These are phyloP conservation scores for Aureobasidium lini DNA, from an alignment of 2,329 filamentous ascomycete species.

Conservation along the genomic window DNA sequence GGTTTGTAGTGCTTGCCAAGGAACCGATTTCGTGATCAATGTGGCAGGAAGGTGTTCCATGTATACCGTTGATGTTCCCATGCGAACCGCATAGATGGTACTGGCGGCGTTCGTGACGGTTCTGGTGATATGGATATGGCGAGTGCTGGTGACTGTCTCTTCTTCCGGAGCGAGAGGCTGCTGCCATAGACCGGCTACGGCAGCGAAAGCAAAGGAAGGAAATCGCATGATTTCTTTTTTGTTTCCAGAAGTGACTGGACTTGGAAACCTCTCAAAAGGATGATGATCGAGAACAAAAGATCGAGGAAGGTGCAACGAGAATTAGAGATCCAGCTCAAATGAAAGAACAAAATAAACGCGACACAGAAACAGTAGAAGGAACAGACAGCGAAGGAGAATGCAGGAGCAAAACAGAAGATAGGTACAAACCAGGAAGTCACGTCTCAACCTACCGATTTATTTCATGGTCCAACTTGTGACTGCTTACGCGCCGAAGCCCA, in stretches of 20 bases:
- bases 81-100: not conserved
- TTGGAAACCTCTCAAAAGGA: not conserved
- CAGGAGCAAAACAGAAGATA: not conserved
- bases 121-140: not conserved
- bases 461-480: not conserved
- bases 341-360: not conserved
- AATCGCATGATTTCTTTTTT: not conserved
- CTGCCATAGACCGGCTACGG: conserved; percentile 12
- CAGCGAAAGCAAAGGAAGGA: not conserved
- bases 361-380: not conserved
- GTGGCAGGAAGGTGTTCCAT: not conserved
- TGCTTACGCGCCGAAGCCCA: conserved; percentile 2
- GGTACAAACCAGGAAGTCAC: not conserved
- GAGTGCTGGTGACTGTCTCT: not conserved
- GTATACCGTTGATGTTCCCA: not conserved
- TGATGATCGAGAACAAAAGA: not conserved
- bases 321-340: not conserved
- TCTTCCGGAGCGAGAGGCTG: conserved; percentile 1
- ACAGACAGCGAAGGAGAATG: not conserved
- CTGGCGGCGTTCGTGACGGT: not conserved
- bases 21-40: not conserved
- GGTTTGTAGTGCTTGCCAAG: not conserved
- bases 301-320: not conserved
- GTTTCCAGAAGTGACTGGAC: not conserved
- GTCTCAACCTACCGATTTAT: not conserved